A percentile compares a stretch with the other conserved stretches of the same genome.
Conservation (phyloP, 345 rosid species). For the Hirschfeldia incana region DNA sequence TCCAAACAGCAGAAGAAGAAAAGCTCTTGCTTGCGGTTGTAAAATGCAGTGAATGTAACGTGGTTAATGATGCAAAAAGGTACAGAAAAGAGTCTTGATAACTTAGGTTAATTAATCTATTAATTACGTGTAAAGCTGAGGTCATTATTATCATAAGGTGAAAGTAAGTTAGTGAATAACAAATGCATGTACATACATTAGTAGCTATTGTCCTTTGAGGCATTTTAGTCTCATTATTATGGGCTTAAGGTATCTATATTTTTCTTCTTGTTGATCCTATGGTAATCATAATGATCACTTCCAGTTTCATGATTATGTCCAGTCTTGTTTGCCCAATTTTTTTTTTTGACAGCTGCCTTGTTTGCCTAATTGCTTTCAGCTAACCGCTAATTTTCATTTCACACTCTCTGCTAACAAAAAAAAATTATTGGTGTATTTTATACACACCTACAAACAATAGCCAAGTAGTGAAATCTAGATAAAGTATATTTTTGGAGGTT, state of each 20-base stretch:
- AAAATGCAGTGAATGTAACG: conserved; percentile 27
- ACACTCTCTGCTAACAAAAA: not conserved
- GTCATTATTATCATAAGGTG: conserved; percentile 20
- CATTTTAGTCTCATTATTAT: conserved; percentile 16
- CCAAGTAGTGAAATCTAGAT: not conserved
- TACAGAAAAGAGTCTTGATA: not conserved
- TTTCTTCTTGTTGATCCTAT: conserved; percentile 14
- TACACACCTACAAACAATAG: not conserved
- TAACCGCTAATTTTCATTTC: not conserved
- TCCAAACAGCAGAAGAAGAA: conserved; percentile 16
- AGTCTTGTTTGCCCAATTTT: conserved; percentile 1
- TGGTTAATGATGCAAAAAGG: conserved; percentile 33
- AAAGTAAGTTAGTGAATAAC: conserved; percentile 16
- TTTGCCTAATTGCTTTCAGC: not conserved
- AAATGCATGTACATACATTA: conserved; percentile 32
- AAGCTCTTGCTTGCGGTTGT: conserved; percentile 21
- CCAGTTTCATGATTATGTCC: conserved; percentile 33
- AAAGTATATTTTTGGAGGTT: not conserved
- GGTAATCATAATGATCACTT: conserved; percentile 28
- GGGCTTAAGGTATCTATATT: conserved; percentile 14
- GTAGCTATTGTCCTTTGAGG: conserved; percentile 13
- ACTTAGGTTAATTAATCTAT: conserved; percentile 15
- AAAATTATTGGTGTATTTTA: not conserved
- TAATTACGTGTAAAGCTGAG: conserved; percentile 39
- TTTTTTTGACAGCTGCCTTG: not conserved